These are phyloP conservation scores for Macadamia integrifolia DNA, from an alignment of 164 flowering plant species.

Conservation along the genomic window DNA sequence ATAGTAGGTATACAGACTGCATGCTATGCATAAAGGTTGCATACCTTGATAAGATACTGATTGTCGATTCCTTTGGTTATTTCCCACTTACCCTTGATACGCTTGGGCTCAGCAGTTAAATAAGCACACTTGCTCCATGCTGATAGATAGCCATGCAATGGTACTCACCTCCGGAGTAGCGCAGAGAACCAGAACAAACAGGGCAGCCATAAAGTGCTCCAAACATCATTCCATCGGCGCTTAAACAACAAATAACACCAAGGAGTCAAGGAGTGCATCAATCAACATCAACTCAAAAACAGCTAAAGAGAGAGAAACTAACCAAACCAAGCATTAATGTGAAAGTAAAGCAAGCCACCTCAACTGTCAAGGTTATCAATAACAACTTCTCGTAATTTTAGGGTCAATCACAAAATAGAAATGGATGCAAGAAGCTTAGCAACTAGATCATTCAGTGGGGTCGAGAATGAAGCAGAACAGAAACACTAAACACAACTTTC, in stretches of 20 bases:
- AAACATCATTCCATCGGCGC: constrained; percentile 97
- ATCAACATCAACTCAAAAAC: neutral
- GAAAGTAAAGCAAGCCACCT: neutral
- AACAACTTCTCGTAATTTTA: neutral
- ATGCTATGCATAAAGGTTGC: neutral
- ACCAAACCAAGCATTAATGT: neutral
- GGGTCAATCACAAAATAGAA: no score
- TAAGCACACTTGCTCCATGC: constrained; percentile 94
- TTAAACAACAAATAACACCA: constrained; percentile 18
- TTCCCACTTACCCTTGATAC: constrained; percentile 80
- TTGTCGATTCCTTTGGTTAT: constrained; percentile 65
- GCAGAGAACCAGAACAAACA: constrained; percentile 61
- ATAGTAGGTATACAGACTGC: neutral
- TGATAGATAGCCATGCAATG: constrained; percentile 78
- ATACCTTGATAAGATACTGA: constrained; percentile 68
- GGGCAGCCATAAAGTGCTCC: constrained; percentile 81
- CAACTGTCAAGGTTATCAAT: neutral
- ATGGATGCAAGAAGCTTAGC: no score
- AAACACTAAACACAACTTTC: no score
- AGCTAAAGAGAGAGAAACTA: neutral
- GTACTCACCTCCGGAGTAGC: constrained; percentile 68
- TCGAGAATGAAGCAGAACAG: no score
- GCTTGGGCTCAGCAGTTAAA: constrained; percentile 61
- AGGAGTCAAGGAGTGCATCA: neutral
- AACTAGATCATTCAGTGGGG: no score